Percentiles rank a stretch among this genome's conserved stretches.
Evolutionary conservation across 2,329 filamentous ascomycete species (phyloP).

Genomic region (Zalaria sp.): DNA sequence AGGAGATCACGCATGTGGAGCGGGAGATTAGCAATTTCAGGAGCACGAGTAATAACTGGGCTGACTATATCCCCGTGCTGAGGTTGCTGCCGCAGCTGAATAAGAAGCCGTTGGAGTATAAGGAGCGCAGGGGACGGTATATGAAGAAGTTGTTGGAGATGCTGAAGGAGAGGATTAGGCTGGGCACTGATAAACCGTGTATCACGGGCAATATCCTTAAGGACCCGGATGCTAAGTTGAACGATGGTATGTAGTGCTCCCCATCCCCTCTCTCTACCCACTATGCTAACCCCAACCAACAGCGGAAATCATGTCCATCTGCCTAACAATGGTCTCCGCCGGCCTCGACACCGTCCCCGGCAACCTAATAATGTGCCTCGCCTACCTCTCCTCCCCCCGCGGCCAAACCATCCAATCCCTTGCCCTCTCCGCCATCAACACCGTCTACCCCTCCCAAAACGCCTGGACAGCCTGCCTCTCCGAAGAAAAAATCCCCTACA

Average conservation of each 20-base stretch:
- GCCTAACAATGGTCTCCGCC: constrained; percentile 68
- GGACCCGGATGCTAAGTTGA: constrained; percentile 54
- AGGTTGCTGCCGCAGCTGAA: constrained; percentile 50
- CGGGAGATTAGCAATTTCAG: constrained; percentile 62
- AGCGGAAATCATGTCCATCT: constrained; percentile 70
- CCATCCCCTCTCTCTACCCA: constrained; percentile 28
- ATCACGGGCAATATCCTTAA: constrained; percentile 59
- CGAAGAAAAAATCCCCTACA: constrained; percentile 64
- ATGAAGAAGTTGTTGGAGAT: constrained; percentile 44
- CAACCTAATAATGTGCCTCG: constrained; percentile 67
- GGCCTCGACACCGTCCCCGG: constrained; percentile 71
- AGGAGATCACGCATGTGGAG: constrained; percentile 64
- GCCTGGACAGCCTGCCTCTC: constrained; percentile 61
- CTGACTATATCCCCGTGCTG: constrained; percentile 69
- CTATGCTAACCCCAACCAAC: constrained; percentile 4
- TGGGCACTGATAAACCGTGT: constrained; percentile 52
- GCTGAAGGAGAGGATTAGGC: constrained; percentile 45
- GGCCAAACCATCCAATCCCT: constrained; percentile 58
- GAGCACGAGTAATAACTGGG: constrained; percentile 65
- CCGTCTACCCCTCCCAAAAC: constrained; percentile 57
- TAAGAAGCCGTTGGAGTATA: constrained; percentile 48
- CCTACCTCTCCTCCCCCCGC: constrained; percentile 53
- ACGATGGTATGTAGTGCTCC: constrained; percentile 39
- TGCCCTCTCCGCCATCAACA: constrained; percentile 56
- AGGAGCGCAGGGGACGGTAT: constrained; percentile 53